Evolutionary conservation across 2,329 filamentous ascomycete genomes (phyloP).

Genomic region (Scedosporium boydii): DNA sequence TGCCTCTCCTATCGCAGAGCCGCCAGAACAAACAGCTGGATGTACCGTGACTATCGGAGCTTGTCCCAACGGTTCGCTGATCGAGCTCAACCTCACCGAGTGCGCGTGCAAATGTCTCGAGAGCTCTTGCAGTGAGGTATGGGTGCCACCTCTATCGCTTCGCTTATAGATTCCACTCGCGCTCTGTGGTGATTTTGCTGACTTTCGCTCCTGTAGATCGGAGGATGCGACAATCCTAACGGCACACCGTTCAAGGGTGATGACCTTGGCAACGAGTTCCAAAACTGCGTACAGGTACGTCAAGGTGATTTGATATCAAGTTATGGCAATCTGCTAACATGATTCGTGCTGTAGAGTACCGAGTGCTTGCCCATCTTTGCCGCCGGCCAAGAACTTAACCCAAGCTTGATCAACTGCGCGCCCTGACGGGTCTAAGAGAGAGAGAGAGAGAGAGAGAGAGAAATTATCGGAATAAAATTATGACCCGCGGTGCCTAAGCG

Average conservation of each 20-base stretch:
- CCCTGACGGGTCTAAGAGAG: too few relatives aligned
- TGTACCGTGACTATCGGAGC: not conserved
- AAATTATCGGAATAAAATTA: too few relatives aligned
- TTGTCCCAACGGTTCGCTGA: not conserved
- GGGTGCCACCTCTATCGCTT: not conserved
- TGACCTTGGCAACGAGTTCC: not conserved
- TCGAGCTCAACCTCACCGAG: slow-evolving; percentile 3
- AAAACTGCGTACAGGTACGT: slow-evolving; percentile 3
- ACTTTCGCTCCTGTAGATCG: not conserved
- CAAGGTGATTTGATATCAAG: not conserved
- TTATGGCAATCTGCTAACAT: not conserved
- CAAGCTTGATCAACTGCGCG: slow-evolving; percentile 4
- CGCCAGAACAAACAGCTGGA: not conserved
- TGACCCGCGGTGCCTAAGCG: too few relatives aligned
- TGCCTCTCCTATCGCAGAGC: not conserved
- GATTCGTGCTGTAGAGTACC: not conserved
- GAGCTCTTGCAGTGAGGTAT: slow-evolving; percentile 3
- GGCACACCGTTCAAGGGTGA: slow-evolving; percentile 5
- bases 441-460: too few relatives aligned
- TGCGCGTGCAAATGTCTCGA: slow-evolving; percentile 4
- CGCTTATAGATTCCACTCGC: not conserved
- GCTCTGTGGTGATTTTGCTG: not conserved
- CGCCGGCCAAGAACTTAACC: slow-evolving; percentile 1
- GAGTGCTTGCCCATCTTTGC: slow-evolving; percentile 2
- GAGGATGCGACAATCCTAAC: not conserved